A percentile compares a stretch with the other conserved stretches of the same genome.
Evolutionary conservation across 2,329 filamentous ascomycete genomes (phyloP).

Genomic region (Penicillium decumbens): DNA sequence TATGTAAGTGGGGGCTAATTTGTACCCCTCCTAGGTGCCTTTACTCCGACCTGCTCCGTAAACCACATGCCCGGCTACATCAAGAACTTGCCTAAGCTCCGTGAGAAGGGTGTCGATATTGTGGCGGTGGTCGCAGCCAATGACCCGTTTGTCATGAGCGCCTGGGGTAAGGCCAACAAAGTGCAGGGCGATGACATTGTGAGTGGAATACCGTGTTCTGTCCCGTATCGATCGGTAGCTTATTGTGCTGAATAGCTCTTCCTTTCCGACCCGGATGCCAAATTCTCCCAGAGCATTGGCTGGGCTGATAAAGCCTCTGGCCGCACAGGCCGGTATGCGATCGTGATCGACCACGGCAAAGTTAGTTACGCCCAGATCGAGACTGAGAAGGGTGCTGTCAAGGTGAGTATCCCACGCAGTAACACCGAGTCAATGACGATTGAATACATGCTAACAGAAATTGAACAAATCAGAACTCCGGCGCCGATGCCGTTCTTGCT

Average conservation of each 20-base stretch:
- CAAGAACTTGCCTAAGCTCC: constrained; percentile 62
- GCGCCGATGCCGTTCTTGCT: constrained; percentile 33
- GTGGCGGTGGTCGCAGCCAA: constrained; percentile 77
- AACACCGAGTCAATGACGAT: background rate
- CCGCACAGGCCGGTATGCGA: constrained; percentile 70
- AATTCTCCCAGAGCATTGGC: constrained; percentile 70
- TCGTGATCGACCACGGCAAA: constrained; percentile 77
- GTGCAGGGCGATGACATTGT: constrained; percentile 66
- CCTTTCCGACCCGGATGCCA: constrained; percentile 64
- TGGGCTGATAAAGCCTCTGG: constrained; percentile 58
- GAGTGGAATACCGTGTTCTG: background rate
- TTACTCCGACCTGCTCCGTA: constrained; percentile 79
- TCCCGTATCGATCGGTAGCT: background rate
- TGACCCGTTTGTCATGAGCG: constrained; percentile 79
- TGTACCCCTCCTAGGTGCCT: constrained; percentile 52
- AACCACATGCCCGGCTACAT: constrained; percentile 76
- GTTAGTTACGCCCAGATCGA: constrained; percentile 74
- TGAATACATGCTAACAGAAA: background rate
- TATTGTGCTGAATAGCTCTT: constrained; percentile 55
- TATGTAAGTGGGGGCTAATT: background rate
- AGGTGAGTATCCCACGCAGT: constrained; percentile 24
- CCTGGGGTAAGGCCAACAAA: constrained; percentile 80
- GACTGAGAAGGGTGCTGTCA: constrained; percentile 37
- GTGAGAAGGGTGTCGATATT: constrained; percentile 73
- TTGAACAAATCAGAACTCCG: constrained; percentile 24